Base-by-base conservation (phyloP, 108 stramenopile species). In the Thalassiosira profunda region DNA sequence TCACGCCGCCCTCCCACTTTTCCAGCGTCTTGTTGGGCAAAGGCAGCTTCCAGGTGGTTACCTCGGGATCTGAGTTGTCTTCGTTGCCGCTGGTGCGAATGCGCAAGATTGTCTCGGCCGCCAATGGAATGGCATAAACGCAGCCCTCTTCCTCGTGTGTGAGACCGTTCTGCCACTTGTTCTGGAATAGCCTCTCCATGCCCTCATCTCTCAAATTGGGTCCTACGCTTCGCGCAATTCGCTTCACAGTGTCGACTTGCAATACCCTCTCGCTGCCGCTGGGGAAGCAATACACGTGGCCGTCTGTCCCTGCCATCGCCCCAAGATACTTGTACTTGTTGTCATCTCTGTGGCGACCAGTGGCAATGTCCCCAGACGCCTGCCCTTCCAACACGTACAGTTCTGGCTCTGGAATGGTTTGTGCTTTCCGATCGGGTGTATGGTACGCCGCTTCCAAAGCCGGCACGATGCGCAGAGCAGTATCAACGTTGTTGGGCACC, bases 91-190 rank as follows among this genome's bases (percentile, higher is more conserved):
- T 35, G n/a, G 72, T 70, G 24, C 45, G 53, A 34, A 95, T 86
- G 5, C 89, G 77, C 31, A 96, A 47, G 7, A 96, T 77, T 2
- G 83, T 79, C 38, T 84, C 82, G n/a, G 75, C 86, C 14, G 85
- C 74, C 38, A 85, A 58, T 5, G 95, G 92, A 40, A 96, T 92
- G 9, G 82, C 92, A 72, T 96, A 96, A 18, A 94, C 81, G 62
- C 91, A 89, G 21, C 86, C 68, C 58, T 94, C 95, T 41, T 49
- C 31, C 45, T 46, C 20, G 26, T 73, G 67, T 17, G 63, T 57
- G 30, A 91, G 66, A 10, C 93, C 95, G 74, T 94, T 94, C 75
- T 96, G 92, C 91, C 91, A 96, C 76, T 97, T 95, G 76, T 94
- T 96, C 59, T 93, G 89, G 46, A 73, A 58, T 31, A 90, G 59